A percentile compares a stretch with the other conserved stretches of the same genome.
Evolutionary conservation across 192 early-diverging fungal genomes (phyloP).

Genomic region (Kickxella alabastrina): DNA sequence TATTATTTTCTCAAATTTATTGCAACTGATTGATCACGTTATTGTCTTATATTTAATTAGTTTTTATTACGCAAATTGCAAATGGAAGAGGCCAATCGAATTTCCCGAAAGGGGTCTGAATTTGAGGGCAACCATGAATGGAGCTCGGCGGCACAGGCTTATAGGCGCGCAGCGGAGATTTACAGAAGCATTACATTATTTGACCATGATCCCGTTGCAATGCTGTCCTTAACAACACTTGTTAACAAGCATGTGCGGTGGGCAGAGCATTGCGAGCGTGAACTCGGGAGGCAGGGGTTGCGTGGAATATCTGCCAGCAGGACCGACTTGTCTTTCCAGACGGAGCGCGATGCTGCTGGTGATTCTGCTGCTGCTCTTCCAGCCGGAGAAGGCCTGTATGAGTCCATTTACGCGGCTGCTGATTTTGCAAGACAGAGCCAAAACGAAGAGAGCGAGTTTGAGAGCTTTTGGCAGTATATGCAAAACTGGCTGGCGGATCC

Average conservation of each 20-base stretch:
- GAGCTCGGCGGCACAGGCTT: constrained; percentile 19
- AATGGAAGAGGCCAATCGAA: constrained; percentile 38
- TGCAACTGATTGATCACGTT: neutral
- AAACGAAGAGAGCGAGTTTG: constrained; percentile 39
- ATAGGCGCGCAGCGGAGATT: constrained; percentile 23
- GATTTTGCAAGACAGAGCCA: neutral
- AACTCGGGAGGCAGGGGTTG: constrained; percentile 3
- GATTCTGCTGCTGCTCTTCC: no score
- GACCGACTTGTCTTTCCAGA: neutral
- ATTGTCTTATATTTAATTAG: neutral
- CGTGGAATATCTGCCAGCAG: neutral
- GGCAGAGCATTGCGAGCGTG: constrained; percentile 40
- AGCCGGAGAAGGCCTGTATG: neutral
- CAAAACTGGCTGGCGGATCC: constrained; percentile 50
- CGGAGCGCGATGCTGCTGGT: no score
- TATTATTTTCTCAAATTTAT: neutral
- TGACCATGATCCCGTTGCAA: constrained; percentile 43
- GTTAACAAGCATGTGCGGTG: constrained; percentile 34
- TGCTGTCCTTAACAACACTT: constrained; percentile 32
- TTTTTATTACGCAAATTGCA: constrained; percentile 3
- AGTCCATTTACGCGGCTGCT: neutral
- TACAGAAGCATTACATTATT: constrained; percentile 18
- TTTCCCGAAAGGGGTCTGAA: constrained; percentile 26
- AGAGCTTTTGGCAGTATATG: constrained; percentile 53
- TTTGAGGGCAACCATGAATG: constrained; percentile 20